Evolutionary conservation across 768 basidiomycete genomes (phyloP), one percentile per base, ranked within the genome.

Genomic region (Serendipita sp.): DNA sequence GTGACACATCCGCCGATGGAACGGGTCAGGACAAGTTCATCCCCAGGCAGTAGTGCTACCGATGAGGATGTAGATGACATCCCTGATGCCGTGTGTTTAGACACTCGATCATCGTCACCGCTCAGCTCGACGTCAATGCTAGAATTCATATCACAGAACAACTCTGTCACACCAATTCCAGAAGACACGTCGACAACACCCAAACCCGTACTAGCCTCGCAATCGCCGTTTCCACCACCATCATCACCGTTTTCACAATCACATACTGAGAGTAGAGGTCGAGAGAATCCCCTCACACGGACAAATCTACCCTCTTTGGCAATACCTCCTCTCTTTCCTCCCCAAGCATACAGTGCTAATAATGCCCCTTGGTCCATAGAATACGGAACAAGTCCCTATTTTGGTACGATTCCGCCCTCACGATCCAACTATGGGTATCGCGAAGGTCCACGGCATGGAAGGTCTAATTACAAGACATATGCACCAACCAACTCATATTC

Each of bases 21-120:
- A n/a, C 53, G 53, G 28, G n/a, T 9, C 9, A n/a, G 17, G 24
- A 58, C 53, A 58, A 13, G 53, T 4, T 58, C 53, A n/a, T 58
- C 53, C 17, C 20, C 53, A 5, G 53, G 53, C 11, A 58, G 53
- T 24, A 58, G 53, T 33, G 53, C 31, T 26, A 58, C 53, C 11
- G 53, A 58, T n/a, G 53, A 58, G 22, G 53, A 58, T 31, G 53
- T 58, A 58, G 53, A 58, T 11, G 53, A 58, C 22, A n/a, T 58
- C n/a, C 31, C 31, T 22, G 53, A 58, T 31, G 31, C 4, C n/a
- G 28, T 7, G 7, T 50, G 7, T 11, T 22, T 50, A 50, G 30
- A 58, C 31, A 58, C 53, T 9, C 13, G 53, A 58, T 33, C 53
- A 33, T 58, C 53, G 31, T 58, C 53, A n/a, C 53, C 53, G 24